Percentiles rank a stretch among this genome's conserved stretches.
These are phyloP conservation scores for Thalia dealbata DNA, from an alignment of 176 grass and related monocot genomes.

Conservation along the genomic window DNA sequence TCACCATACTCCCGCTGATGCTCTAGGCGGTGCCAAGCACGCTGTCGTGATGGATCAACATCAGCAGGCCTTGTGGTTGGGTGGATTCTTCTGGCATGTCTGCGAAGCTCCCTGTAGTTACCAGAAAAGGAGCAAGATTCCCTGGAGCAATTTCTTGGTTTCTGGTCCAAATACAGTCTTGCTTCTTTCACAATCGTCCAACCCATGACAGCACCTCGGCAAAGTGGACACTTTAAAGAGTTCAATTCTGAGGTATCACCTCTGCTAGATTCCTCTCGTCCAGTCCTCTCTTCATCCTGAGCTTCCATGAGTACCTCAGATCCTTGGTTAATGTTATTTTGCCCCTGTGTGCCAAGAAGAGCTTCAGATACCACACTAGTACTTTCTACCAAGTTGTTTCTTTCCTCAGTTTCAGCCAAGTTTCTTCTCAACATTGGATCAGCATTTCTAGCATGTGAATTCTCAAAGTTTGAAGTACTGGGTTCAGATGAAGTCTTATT, in stretches of 20 bases:
- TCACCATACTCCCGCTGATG: constrained; percentile 82
- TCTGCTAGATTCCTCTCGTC: constrained; percentile 32
- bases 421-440: constrained; percentile 25
- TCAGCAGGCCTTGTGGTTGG: constrained; percentile 44
- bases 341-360: constrained; percentile 2
- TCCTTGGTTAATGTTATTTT: constrained; percentile 34
- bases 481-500: constrained; percentile 48
- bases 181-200: constrained; percentile 69
- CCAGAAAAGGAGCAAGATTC: constrained; percentile 72
- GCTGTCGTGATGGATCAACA: constrained; percentile 57
- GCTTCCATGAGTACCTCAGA: constrained; percentile 24
- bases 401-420: constrained; percentile 19
- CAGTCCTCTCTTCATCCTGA: constrained; percentile 26
- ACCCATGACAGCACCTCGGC: constrained; percentile 67
- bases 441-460: constrained; percentile 38
- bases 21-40: constrained; percentile 71
- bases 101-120: constrained; percentile 66
- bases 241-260: constrained; percentile 25
- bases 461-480: constrained; percentile 47
- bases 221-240: constrained; percentile 72
- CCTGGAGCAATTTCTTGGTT: constrained; percentile 55
- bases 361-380: constrained; percentile 1
- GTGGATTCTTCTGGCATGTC: constrained; percentile 64
- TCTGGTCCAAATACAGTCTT: constrained; percentile 67
- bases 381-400: constrained; percentile 8